Evolutionary conservation across 306 rosid species (phyloP), one percentile per base, ranked within the genome.

Genomic region (Quercus variabilis): DNA sequence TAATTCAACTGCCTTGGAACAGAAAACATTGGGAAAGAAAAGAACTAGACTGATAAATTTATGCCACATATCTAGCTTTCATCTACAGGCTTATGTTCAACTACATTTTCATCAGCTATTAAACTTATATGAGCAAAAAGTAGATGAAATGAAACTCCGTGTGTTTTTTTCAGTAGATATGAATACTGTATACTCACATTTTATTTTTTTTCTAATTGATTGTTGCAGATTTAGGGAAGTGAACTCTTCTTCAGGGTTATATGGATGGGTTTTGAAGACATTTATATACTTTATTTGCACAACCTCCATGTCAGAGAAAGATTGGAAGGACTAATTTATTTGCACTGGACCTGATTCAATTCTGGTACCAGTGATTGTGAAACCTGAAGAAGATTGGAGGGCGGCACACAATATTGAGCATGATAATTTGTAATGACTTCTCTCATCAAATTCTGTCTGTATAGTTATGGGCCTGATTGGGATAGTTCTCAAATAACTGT

Each of bases 281-380:
- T 90, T 54, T 91, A 91, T 84, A 78, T 95, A 65, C 90, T 5
- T 35, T 35, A 35, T 35, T 35, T 35, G 41, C 98, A 1, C 74
- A 41, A 41, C 46, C 46, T 41, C 46, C 46, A 41, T 84, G 75
- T 89, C 91, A 5, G 83, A 86, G 71, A 95, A 95, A 82, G 87
- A 79, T 79, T 98, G 98, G 15, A 85, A 89, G 41, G 98, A 90
- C 58, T 88, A 92, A 63, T 95, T 95, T 81, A 81, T 90, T 31
- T 95, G 99, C 88, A 95, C 96, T 20, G 98, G 99, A 17, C 99
- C 98, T 82, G 98, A 96, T 78, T 87, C 98, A 76, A 77, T 95
- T 58, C 69, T 95, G 69, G 96, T 86, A 54, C 99, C 99, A 73
- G 89, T 91, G 71, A 89, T 83, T 79, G 86, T 95, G 73, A 85